phyloP scores from a whole-genome alignment of 768 basidiomycete genomes.

The Phaffia tasmanica region DNA sequence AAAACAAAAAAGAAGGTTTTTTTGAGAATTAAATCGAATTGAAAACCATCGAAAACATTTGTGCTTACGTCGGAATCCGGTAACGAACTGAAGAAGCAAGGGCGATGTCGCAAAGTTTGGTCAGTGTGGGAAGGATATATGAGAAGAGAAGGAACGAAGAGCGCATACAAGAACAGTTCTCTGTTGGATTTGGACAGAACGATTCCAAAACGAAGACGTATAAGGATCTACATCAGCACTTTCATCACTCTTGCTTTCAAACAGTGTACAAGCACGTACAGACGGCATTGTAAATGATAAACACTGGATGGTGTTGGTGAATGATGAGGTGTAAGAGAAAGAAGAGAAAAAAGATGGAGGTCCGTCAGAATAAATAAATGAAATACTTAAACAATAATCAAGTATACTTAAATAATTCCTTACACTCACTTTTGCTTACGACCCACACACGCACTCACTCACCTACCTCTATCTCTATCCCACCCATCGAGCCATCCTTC shows the following conservation, averaged over 20 bases:
- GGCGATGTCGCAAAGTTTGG: background rate
- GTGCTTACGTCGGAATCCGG: constrained; percentile 10
- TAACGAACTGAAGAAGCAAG: constrained; percentile 1
- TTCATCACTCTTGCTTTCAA: background rate
- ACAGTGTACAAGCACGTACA: background rate
- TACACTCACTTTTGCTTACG: background rate
- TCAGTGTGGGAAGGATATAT: background rate
- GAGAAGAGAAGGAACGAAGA: background rate
- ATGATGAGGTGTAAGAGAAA: background rate
- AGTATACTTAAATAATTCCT: background rate
- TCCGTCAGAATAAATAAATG: background rate
- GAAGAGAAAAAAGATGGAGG: background rate
- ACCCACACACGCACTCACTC: background rate
- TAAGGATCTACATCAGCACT: no score
- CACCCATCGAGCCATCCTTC: background rate
- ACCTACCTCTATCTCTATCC: background rate
- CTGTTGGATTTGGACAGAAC: background rate
- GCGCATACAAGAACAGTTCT: background rate
- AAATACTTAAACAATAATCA: background rate
- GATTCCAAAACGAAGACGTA: no score
- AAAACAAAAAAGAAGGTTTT: no score
- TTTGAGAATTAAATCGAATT: background rate
- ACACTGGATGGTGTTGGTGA: no score
- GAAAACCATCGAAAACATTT: no score
- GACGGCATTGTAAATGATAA: background rate